These are phyloP conservation scores for Dothideomycetes sp. DNA, from an alignment of 2,329 filamentous ascomycete species.

Conservation along the genomic window DNA sequence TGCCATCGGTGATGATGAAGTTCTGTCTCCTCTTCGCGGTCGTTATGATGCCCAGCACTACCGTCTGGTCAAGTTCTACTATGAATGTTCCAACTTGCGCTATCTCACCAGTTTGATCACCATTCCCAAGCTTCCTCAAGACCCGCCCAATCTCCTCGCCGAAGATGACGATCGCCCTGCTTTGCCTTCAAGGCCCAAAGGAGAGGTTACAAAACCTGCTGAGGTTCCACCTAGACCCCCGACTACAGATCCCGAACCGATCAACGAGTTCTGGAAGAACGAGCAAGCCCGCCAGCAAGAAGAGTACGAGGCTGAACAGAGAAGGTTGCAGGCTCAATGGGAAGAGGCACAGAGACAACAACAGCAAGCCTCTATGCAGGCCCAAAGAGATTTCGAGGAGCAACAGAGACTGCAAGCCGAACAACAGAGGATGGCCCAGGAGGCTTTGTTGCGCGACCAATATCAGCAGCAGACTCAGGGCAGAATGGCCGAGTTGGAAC, in stretches of 20 bases:
- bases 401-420: constrained; percentile 81
- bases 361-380: constrained; percentile 71
- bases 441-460: constrained; percentile 80
- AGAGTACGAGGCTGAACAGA: constrained; percentile 91
- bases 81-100: constrained; percentile 94
- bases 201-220: constrained; percentile 63
- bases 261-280: constrained; percentile 95
- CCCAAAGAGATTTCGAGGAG: constrained; percentile 92
- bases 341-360: constrained; percentile 72
- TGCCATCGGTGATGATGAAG: constrained; percentile 86
- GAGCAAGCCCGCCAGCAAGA: constrained; percentile 85
- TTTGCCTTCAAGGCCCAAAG: constrained; percentile 64
- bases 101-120: constrained; percentile 95
- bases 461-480: constrained; percentile 91
- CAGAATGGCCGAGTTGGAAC: constrained; percentile 87
- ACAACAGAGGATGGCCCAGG: constrained; percentile 82
- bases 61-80: constrained; percentile 94
- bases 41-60: constrained; percentile 95
- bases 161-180: constrained; percentile 79
- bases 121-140: constrained; percentile 88
- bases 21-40: constrained; percentile 74
- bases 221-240: constrained; percentile 57
- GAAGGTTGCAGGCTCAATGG: constrained; percentile 77
- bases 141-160: constrained; percentile 77
- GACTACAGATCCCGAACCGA: constrained; percentile 79